A percentile compares a stretch with the other conserved stretches of the same genome.
Evolutionary conservation across 2,329 filamentous ascomycete genomes (phyloP).

Genomic region (Phialophora verrucosa): DNA sequence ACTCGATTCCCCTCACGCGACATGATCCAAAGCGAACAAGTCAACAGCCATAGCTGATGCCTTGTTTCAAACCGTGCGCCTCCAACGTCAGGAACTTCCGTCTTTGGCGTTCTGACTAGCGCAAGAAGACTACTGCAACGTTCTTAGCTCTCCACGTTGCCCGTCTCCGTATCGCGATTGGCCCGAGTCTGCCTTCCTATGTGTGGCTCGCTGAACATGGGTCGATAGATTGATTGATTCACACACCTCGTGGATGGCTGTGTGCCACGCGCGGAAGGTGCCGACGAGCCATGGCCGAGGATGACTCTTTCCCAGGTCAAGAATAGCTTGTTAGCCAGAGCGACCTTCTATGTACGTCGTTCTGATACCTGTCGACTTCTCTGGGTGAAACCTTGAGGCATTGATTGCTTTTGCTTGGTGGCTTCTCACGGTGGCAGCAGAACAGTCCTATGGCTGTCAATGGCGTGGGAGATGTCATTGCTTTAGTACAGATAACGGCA

Average conservation of each 20-base stretch:
- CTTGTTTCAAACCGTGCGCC: slow-evolving; percentile 1
- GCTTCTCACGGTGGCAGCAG: background rate
- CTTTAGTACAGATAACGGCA: slow-evolving; percentile 17
- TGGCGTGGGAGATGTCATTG: slow-evolving; percentile 26
- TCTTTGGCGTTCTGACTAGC: slow-evolving; percentile 2
- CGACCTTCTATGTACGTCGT: background rate
- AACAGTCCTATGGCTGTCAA: slow-evolving; percentile 20
- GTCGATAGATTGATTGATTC: background rate
- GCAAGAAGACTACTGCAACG: background rate
- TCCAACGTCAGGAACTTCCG: background rate
- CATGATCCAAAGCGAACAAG: background rate
- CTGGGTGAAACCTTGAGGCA: slow-evolving; percentile 1
- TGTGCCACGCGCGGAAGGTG: slow-evolving; percentile 17
- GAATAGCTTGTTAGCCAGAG: background rate
- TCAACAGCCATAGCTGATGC: slow-evolving; percentile 1
- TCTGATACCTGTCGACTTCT: slow-evolving; percentile 5
- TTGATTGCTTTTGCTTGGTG: slow-evolving; percentile 17
- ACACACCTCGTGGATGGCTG: slow-evolving; percentile 1
- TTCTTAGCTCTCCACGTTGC: slow-evolving; percentile 7
- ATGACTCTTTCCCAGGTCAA: background rate
- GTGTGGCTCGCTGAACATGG: background rate
- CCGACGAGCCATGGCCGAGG: slow-evolving; percentile 6
- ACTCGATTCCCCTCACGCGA: background rate
- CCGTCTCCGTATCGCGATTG: slow-evolving; percentile 2
- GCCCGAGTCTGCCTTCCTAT: background rate